Percentiles rank a stretch among this genome's conserved stretches.
These are phyloP conservation scores for Antrodiella citrinella DNA, from an alignment of 768 basidiomycete genomes.

Conservation along the genomic window DNA sequence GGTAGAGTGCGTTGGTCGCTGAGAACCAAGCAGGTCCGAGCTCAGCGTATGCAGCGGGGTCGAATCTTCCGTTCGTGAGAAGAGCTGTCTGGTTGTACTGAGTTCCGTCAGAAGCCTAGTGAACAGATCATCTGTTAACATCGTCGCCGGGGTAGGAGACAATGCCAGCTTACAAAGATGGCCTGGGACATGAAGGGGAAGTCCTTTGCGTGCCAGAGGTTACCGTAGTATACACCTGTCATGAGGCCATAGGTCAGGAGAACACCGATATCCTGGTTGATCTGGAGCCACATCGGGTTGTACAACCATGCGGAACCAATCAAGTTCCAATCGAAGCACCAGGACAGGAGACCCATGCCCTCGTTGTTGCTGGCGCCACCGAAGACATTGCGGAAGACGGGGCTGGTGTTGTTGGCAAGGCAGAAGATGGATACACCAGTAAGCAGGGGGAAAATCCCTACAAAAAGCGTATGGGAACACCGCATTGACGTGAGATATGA, in stretches of 20 bases:
- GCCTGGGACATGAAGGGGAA: constrained; percentile 45
- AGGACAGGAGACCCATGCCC: constrained; percentile 50
- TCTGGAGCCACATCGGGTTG: constrained; percentile 20
- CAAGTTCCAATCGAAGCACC: constrained; percentile 59
- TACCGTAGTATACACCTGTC: constrained; percentile 27
- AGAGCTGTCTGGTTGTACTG: constrained; percentile 39
- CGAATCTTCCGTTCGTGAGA: constrained; percentile 31
- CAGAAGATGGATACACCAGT: constrained; percentile 30
- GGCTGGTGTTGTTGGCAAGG: constrained; percentile 23
- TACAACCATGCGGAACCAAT: constrained; percentile 37
- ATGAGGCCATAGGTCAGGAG: constrained; percentile 25
- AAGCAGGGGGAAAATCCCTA: constrained; percentile 30
- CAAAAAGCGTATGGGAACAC: neutral
- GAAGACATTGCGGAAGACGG: constrained; percentile 19
- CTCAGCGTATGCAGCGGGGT: constrained; percentile 18
- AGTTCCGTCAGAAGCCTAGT: constrained; percentile 16
- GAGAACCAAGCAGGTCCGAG: constrained; percentile 30
- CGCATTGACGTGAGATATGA: constrained; percentile 9
- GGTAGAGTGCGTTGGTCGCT: constrained; percentile 27
- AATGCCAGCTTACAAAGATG: constrained; percentile 16
- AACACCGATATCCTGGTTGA: constrained; percentile 20
- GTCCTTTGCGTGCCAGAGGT: constrained; percentile 49
- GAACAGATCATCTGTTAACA: neutral
- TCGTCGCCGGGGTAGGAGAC: neutral
- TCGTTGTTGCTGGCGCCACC: constrained; percentile 40